These are phyloP conservation scores for Aspergillus sp. DNA, from an alignment of 2,329 filamentous ascomycete genomes.

Conservation along the genomic window DNA sequence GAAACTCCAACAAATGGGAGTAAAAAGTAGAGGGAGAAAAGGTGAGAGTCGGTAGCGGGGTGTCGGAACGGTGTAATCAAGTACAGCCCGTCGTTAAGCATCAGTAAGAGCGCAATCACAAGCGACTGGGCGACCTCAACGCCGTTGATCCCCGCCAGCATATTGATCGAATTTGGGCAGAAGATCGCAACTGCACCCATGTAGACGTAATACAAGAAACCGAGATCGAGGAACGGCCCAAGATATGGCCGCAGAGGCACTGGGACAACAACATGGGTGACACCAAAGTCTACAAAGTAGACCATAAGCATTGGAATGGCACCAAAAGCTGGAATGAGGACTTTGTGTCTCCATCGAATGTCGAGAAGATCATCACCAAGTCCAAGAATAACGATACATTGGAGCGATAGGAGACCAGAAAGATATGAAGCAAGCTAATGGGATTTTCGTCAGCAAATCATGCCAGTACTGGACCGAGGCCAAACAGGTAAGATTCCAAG, in stretches of 20 bases:
- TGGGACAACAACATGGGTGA: conserved; percentile 92
- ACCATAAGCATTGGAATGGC: conserved; percentile 91
- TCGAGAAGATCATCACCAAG: conserved; percentile 96
- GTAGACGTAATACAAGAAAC: conserved; percentile 85
- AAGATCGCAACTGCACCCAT: conserved; percentile 98
- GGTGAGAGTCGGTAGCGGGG: conserved; percentile 89
- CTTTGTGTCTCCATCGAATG: conserved; percentile 98
- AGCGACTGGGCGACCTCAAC: conserved; percentile 95
- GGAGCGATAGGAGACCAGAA: conserved; percentile 88
- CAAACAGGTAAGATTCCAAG: background rate
- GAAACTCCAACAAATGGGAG: conserved; percentile 94
- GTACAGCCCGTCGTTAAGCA: conserved; percentile 86
- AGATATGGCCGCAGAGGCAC: conserved; percentile 80
- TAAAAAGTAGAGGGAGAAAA: conserved; percentile 93
- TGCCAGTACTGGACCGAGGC: background rate
- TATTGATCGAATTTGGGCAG: conserved; percentile 98
- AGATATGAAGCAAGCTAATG: conserved; percentile 85
- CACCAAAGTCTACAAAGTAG: conserved; percentile 98
- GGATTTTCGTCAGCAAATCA: conserved; percentile 7
- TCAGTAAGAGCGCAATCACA: conserved; percentile 80
- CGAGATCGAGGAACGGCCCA: conserved; percentile 80
- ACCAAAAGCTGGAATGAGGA: conserved; percentile 93
- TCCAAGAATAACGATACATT: conserved; percentile 85
- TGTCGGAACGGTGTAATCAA: conserved; percentile 81
- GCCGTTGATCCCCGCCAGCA: conserved; percentile 98